Evolutionary conservation across 306 rosid genomes (phyloP).

Genomic region (Cucurbita moschata): DNA sequence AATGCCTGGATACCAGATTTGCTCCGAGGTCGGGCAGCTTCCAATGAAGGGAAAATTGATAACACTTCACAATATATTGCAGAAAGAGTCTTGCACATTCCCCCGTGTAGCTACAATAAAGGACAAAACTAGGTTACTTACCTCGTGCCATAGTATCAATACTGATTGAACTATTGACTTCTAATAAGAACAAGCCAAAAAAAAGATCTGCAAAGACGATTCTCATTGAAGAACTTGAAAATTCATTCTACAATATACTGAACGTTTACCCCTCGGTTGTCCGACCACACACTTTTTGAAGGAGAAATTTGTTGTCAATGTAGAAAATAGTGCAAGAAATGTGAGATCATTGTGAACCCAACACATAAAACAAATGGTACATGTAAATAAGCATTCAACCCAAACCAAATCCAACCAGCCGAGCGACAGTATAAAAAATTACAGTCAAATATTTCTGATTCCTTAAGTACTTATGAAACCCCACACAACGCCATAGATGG

Average conservation of each 20-base stretch:
- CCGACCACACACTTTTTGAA: not conserved
- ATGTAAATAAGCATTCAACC: not conserved
- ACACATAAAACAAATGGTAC: not conserved
- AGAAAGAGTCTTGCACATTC: constrained; percentile 86
- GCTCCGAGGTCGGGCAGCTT: constrained; percentile 95
- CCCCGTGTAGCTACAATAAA: constrained; percentile 68
- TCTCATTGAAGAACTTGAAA: not conserved
- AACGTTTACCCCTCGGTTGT: not conserved
- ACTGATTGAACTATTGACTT: not conserved
- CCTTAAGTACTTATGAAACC: not conserved
- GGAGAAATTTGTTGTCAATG: not conserved
- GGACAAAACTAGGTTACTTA: constrained; percentile 6
- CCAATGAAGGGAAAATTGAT: constrained; percentile 78
- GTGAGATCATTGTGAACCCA: not conserved
- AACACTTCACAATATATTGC: constrained; percentile 55
- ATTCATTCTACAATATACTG: not conserved
- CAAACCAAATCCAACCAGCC: not conserved
- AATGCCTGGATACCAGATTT: constrained; percentile 89
- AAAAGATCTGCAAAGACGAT: not conserved
- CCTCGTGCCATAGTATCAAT: not conserved
- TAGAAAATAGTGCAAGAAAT: not conserved
- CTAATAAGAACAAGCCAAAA: not conserved
- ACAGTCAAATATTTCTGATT: not conserved
- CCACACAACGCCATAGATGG: not conserved
- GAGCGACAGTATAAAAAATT: no score